Percentiles rank a stretch among this genome's conserved stretches.
Conservation (phyloP, 768 basidiomycete genomes). For the Sporobolomyces roseus region DNA sequence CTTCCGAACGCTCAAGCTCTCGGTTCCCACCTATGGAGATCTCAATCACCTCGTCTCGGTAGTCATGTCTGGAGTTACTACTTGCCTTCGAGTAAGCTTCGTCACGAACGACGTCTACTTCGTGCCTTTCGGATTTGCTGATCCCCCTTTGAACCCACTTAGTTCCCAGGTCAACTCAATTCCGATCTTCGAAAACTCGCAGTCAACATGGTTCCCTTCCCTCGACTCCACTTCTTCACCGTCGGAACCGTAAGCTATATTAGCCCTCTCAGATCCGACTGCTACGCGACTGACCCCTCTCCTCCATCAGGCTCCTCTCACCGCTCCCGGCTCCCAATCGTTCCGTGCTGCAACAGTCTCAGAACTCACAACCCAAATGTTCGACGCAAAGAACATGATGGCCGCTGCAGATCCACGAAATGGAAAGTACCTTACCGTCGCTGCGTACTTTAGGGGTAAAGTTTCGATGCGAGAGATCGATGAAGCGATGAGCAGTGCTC, state of each 20-base stretch:
- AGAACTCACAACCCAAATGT: slow-evolving; percentile 98
- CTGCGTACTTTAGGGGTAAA: slow-evolving; percentile 96
- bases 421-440: slow-evolving; percentile 96
- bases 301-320: no score
- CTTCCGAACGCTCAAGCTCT: slow-evolving; percentile 92
- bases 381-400: slow-evolving; percentile 99
- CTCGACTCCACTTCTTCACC: slow-evolving; percentile 93
- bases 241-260: slow-evolving; percentile 88
- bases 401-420: slow-evolving; percentile 94
- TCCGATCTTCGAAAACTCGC: slow-evolving; percentile 96
- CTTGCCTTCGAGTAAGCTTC: slow-evolving; percentile 69
- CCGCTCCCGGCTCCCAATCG: slow-evolving; percentile 66
- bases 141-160: not conserved
- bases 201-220: slow-evolving; percentile 90
- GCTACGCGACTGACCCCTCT: no score
- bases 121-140: not conserved
- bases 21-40: slow-evolving; percentile 92
- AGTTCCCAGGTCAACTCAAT: slow-evolving; percentile 98
- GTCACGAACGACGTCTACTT: no score
- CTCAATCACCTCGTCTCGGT: slow-evolving; percentile 96
- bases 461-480: slow-evolving; percentile 99
- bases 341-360: slow-evolving; percentile 97
- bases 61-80: slow-evolving; percentile 98
- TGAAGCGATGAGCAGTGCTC: slow-evolving; percentile 94
- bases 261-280: no score